Conservation (phyloP, 2,329 filamentous ascomycete genomes). For the Penicillium vulpinum region DNA sequence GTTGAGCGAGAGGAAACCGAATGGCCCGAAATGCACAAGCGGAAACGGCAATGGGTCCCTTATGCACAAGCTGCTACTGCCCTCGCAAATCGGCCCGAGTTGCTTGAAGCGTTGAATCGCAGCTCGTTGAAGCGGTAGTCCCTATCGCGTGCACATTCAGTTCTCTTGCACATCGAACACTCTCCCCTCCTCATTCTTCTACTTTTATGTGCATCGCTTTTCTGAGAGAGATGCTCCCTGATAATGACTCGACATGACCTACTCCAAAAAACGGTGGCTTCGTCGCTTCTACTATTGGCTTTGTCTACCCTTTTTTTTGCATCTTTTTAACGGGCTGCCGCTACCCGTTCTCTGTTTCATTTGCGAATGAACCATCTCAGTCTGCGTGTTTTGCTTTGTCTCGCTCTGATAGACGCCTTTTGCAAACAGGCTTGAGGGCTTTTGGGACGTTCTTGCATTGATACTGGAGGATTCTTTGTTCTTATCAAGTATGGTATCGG, state of each 20-base stretch:
- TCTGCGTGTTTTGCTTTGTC: not conserved
- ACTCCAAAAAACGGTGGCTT: slow-evolving; percentile 22
- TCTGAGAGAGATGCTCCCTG: slow-evolving; percentile 11
- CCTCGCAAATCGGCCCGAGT: slow-evolving; percentile 76
- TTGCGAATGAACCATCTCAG: not conserved
- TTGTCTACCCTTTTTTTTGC: slow-evolving; percentile 11
- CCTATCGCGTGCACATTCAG: slow-evolving; percentile 10
- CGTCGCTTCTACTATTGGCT: slow-evolving; percentile 17
- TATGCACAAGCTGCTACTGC: slow-evolving; percentile 78
- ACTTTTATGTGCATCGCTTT: slow-evolving; percentile 12
- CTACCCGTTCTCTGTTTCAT: slow-evolving; percentile 6
- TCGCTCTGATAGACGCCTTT: slow-evolving; percentile 4
- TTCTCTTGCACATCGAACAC: not conserved
- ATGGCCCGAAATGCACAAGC: slow-evolving; percentile 94
- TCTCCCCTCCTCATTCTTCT: not conserved
- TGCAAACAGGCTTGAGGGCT: not conserved
- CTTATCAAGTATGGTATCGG: not conserved
- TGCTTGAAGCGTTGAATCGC: slow-evolving; percentile 80
- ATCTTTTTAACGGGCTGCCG: slow-evolving; percentile 9
- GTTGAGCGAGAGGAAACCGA: slow-evolving; percentile 80
- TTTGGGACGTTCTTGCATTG: slow-evolving; percentile 3
- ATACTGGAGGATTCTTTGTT: not conserved
- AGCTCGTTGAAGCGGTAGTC: slow-evolving; percentile 65
- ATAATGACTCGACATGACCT: slow-evolving; percentile 27
- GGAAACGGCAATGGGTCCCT: slow-evolving; percentile 85